phyloP scores from a whole-genome alignment of 225 moss, liverwort and hornwort genomes.

The Pseudoscleropodium purum region DNA sequence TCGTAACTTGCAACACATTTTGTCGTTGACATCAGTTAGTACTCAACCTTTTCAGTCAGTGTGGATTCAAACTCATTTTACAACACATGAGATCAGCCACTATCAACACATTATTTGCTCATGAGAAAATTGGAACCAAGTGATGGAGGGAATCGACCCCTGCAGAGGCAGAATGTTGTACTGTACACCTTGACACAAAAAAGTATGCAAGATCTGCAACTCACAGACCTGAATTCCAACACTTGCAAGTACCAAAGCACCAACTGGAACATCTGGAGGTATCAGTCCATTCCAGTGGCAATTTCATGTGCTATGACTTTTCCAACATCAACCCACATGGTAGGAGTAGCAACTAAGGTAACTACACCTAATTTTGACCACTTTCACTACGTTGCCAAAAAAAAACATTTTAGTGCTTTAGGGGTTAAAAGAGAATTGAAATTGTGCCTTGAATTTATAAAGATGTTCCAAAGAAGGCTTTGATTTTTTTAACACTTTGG shows the following conservation, averaged over 20 bases:
- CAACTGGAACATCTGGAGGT: background rate
- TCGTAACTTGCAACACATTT: background rate
- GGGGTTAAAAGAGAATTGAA: too few species aligned
- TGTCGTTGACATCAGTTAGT: background rate
- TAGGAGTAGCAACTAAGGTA: background rate
- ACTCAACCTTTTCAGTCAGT: background rate
- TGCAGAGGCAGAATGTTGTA: background rate
- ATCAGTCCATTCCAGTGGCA: background rate
- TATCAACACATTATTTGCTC: background rate
- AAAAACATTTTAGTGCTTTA: too few species aligned
- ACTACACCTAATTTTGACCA: too few species aligned
- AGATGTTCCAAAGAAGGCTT: too few species aligned
- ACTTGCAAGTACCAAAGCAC: background rate
- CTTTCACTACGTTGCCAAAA: too few species aligned
- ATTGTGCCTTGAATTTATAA: too few species aligned
- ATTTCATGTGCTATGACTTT: background rate
- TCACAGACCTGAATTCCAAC: background rate
- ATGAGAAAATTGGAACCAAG: background rate
- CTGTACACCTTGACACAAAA: background rate
- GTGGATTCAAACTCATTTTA: background rate
- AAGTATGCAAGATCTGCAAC: background rate
- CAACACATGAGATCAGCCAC: background rate
- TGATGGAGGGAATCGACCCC: background rate
- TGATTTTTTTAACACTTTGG: too few species aligned
- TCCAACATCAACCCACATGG: background rate